These are phyloP conservation scores for Fusarium metavorans DNA, from an alignment of 2,329 filamentous ascomycete genomes.

Conservation along the genomic window DNA sequence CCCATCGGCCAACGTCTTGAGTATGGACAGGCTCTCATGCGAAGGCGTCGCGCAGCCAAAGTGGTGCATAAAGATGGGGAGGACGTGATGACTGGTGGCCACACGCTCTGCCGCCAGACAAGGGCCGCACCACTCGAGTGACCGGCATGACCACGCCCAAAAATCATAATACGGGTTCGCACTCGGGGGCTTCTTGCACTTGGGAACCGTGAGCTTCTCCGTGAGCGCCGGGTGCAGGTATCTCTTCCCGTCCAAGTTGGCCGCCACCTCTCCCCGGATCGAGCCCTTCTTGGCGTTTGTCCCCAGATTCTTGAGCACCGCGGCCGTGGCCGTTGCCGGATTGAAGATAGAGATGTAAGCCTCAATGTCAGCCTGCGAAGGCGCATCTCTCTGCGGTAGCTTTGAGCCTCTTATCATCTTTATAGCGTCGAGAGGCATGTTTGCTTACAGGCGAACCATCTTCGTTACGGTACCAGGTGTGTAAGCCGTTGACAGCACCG, in stretches of 20 bases:
- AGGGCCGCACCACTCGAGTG: constrained; percentile 75
- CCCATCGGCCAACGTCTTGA: constrained; percentile 66
- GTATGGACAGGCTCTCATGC: constrained; percentile 72
- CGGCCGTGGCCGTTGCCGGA: constrained; percentile 68
- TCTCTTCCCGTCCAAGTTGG: constrained; percentile 66
- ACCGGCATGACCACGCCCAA: constrained; percentile 73
- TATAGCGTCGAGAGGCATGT: constrained; percentile 1
- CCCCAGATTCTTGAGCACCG: constrained; percentile 71
- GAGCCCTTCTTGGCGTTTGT: constrained; percentile 75
- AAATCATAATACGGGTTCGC: constrained; percentile 76
- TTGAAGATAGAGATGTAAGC: constrained; percentile 77
- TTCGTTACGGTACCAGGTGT: constrained; percentile 61
- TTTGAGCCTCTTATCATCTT: constrained; percentile 22
- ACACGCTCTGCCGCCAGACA: constrained; percentile 63
- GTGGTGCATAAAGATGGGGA: constrained; percentile 82
- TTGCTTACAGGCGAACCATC: constrained; percentile 50
- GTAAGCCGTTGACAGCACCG: constrained; percentile 59
- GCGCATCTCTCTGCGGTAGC: constrained; percentile 56
- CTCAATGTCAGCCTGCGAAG: constrained; percentile 68
- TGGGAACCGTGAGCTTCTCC: constrained; percentile 57
- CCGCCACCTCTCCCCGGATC: constrained; percentile 67
- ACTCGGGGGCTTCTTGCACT: constrained; percentile 58
- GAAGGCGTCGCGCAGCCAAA: constrained; percentile 80
- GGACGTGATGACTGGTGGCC: constrained; percentile 72
- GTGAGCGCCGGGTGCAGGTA: constrained; percentile 60